Conservation (phyloP, 192 early-diverging fungal genomes). For the Coemansia sp. region DNA sequence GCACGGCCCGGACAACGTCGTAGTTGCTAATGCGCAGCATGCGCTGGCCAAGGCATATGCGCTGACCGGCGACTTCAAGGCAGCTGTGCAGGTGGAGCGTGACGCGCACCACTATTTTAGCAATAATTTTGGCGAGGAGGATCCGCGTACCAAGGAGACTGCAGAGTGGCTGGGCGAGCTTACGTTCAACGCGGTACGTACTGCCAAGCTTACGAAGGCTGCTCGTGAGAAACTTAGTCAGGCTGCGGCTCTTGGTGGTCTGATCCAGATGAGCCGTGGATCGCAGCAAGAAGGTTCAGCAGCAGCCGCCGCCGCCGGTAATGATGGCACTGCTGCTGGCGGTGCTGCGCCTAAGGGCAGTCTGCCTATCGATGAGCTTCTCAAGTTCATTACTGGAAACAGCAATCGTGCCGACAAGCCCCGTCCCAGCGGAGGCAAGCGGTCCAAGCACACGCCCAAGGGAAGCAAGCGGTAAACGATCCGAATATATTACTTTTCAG, state of each 20-base stretch:
- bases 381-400: constrained; percentile 66
- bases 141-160: constrained; percentile 72
- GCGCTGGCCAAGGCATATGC: constrained; percentile 77
- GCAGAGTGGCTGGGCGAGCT: constrained; percentile 69
- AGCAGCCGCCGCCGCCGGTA: not conserved
- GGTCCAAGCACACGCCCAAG: constrained; percentile 30
- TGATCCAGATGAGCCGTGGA: constrained; percentile 46
- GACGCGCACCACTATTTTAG: constrained; percentile 67
- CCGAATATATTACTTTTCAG: no score
- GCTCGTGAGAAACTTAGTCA: constrained; percentile 38
- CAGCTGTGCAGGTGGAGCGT: constrained; percentile 73
- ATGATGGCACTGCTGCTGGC: constrained; percentile 16
- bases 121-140: constrained; percentile 65
- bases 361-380: constrained; percentile 75
- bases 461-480: constrained; percentile 28
- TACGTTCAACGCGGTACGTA: constrained; percentile 60
- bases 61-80: constrained; percentile 70
- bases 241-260: constrained; percentile 20
- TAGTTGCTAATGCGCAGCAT: constrained; percentile 71
- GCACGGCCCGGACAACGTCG: constrained; percentile 69
- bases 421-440: constrained; percentile 40
- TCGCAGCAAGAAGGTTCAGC: constrained; percentile 7
- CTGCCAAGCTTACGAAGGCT: constrained; percentile 50
- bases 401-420: constrained; percentile 16
- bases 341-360: constrained; percentile 63